These are phyloP conservation scores for Tetrahymena thermophila DNA, from an alignment of 73 alveolate species.

Conservation along the genomic window DNA sequence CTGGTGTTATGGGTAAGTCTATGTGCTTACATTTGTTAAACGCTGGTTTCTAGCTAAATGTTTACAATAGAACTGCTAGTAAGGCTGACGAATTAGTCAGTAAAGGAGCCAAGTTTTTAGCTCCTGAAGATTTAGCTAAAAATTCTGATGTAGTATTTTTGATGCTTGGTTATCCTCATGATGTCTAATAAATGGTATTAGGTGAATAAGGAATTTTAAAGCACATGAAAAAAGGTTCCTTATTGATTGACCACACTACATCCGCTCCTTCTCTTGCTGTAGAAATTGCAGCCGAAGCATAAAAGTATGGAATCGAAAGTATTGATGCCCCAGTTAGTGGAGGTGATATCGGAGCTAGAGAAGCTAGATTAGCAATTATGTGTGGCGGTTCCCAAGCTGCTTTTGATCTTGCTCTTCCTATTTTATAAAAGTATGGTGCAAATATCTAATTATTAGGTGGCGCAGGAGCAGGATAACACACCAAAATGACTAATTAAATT, in stretches of 20 bases:
- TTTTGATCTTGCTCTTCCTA: slow-evolving; percentile 37
- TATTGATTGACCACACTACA: slow-evolving; percentile 83
- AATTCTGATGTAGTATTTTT: slow-evolving; percentile 66
- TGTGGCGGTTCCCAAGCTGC: slow-evolving; percentile 73
- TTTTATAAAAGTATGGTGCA: slow-evolving; percentile 59
- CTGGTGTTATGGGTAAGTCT: slow-evolving; percentile 89
- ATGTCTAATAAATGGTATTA: slow-evolving; percentile 73
- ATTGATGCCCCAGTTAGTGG: slow-evolving; percentile 93
- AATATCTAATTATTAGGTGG: slow-evolving; percentile 66
- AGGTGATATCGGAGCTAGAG: slow-evolving; percentile 89
- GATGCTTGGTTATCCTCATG: slow-evolving; percentile 89
- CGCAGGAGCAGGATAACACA: slow-evolving; percentile 81
- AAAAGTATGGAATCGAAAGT: slow-evolving; percentile 42
- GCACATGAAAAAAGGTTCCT: slow-evolving; percentile 64
- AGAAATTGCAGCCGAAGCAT: slow-evolving; percentile 51
- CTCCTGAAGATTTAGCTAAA: slow-evolving; percentile 63
- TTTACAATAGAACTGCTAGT: slow-evolving; percentile 72
- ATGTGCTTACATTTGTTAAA: slow-evolving; percentile 74
- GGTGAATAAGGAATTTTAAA: slow-evolving; percentile 67
- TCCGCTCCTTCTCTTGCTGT: slow-evolving; percentile 74
- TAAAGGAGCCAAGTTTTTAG: slow-evolving; percentile 59
- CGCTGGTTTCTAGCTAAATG: slow-evolving; percentile 57
- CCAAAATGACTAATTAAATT: slow-evolving; percentile 75
- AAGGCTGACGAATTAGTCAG: slow-evolving; percentile 66
- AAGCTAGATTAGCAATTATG: slow-evolving; percentile 75